Evolutionary conservation across 306 rosid species (phyloP).

Genomic region (Comarum palustre): DNA sequence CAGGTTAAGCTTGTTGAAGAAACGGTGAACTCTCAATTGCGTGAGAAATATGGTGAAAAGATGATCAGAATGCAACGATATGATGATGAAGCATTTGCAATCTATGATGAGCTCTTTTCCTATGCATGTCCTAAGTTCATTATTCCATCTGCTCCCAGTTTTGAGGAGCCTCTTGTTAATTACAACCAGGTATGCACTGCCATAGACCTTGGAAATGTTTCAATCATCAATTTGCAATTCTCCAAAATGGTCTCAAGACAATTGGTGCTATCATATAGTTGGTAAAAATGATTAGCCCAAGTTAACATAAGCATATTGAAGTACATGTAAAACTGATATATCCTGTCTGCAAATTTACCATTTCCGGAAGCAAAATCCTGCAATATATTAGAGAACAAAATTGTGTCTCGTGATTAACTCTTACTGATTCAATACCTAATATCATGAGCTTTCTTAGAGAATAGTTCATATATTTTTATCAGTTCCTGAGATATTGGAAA

Average conservation of each 20-base stretch:
- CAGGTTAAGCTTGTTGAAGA: slow-evolving; percentile 85
- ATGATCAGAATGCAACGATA: slow-evolving; percentile 89
- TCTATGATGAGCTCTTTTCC: slow-evolving; percentile 95
- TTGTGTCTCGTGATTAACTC: neutral
- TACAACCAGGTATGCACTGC: slow-evolving; percentile 73
- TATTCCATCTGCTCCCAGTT: slow-evolving; percentile 93
- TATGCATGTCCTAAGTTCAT: slow-evolving; percentile 98
- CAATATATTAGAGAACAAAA: neutral
- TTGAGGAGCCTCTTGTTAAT: slow-evolving; percentile 89
- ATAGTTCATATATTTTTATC: neutral
- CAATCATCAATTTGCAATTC: neutral
- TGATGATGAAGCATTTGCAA: slow-evolving; percentile 89
- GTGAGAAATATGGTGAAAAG: slow-evolving; percentile 96
- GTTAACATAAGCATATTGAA: neutral
- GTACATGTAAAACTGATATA: neutral
- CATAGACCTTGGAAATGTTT: neutral
- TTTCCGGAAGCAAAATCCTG: neutral
- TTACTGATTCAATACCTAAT: neutral
- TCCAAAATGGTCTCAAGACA: neutral
- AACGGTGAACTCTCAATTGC: slow-evolving; percentile 82
- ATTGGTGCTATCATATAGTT: neutral
- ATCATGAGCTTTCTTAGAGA: neutral
- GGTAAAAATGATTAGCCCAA: neutral
- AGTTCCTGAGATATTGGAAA: neutral
- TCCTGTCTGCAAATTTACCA: neutral